Evolutionary conservation across 108 stramenopile species (phyloP).

Genomic region (Pseudonitzschia multiseries): DNA sequence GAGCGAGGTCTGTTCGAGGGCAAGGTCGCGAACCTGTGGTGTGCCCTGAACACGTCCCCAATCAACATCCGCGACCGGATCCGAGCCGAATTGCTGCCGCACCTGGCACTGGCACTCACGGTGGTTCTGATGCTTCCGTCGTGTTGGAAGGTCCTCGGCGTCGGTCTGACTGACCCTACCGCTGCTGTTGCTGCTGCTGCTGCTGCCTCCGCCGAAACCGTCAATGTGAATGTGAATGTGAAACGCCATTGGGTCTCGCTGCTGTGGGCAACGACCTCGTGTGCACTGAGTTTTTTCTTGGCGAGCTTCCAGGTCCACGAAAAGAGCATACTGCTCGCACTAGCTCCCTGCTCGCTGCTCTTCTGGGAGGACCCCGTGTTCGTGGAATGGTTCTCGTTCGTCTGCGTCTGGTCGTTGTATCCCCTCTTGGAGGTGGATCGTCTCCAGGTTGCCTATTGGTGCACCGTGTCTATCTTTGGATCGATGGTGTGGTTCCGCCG

Average conservation of each 20-base stretch:
- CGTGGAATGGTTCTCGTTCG: constrained; percentile 65
- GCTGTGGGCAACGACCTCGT: constrained; percentile 54
- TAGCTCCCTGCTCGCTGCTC: constrained; percentile 77
- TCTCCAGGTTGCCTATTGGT: constrained; percentile 62
- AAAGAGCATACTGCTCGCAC: constrained; percentile 86
- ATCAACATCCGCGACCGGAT: constrained; percentile 66
- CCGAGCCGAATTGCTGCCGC: constrained; percentile 46
- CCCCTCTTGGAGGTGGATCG: constrained; percentile 70
- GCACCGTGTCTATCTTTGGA: constrained; percentile 54
- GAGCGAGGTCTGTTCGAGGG: constrained; percentile 94
- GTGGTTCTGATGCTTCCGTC: constrained; percentile 50
- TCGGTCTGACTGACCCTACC: constrained; percentile 29
- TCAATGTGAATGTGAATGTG: too few relatives aligned
- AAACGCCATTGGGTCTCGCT: constrained; percentile 44
- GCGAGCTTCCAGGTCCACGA: constrained; percentile 96
- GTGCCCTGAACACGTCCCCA: constrained; percentile 67
- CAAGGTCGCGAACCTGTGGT: constrained; percentile 95
- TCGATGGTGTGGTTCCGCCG: constrained; percentile 28
- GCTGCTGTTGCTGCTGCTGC: too few relatives aligned
- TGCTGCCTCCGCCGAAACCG: too few relatives aligned
- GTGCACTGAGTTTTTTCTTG: constrained; percentile 88
- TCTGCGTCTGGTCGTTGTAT: constrained; percentile 72
- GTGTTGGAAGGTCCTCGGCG: constrained; percentile 46
- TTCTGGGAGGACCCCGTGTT: constrained; percentile 50
- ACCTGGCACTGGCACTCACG: constrained; percentile 52